phyloP scores from a whole-genome alignment of 108 stramenopile species.

The Hondaea fermentalgiana region DNA sequence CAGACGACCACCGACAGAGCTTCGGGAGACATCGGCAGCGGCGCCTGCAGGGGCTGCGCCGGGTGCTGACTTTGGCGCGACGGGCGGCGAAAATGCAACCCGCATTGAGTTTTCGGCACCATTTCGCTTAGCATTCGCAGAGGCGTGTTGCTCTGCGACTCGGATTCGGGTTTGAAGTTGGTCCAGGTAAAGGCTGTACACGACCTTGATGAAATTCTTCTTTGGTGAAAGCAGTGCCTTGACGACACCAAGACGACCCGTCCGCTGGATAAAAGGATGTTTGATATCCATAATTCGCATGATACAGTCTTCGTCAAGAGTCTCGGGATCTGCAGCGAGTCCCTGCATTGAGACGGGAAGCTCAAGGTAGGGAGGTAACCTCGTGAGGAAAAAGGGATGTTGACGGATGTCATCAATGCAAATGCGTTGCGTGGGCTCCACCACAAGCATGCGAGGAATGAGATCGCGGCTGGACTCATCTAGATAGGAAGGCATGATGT shows the following conservation, averaged over 20 bases:
- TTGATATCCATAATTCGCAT: background rate
- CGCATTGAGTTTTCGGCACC: background rate
- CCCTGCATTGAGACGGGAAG: constrained; percentile 31
- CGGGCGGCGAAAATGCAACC: background rate
- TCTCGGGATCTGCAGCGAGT: background rate
- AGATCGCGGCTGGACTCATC: constrained; percentile 83
- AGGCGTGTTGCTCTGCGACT: background rate
- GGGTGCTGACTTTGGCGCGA: background rate
- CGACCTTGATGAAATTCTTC: background rate
- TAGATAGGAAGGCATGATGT: constrained; percentile 85
- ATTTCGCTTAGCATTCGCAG: background rate
- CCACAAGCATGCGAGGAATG: constrained; percentile 95
- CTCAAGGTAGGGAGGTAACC: constrained; percentile 87
- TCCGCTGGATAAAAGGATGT: background rate
- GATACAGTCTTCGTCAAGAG: background rate
- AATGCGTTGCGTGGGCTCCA: constrained; percentile 98
- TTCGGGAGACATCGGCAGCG: background rate
- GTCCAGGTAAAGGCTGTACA: background rate
- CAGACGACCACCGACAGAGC: no score
- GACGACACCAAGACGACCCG: background rate
- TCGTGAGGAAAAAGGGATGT: constrained; percentile 96
- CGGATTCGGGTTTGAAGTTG: background rate
- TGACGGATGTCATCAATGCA: constrained; percentile 90
- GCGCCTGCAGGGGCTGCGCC: background rate
- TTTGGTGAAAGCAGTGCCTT: background rate